These are phyloP conservation scores for Pilatotrama ljubarskyi DNA, from an alignment of 768 basidiomycete species.

Conservation along the genomic window DNA sequence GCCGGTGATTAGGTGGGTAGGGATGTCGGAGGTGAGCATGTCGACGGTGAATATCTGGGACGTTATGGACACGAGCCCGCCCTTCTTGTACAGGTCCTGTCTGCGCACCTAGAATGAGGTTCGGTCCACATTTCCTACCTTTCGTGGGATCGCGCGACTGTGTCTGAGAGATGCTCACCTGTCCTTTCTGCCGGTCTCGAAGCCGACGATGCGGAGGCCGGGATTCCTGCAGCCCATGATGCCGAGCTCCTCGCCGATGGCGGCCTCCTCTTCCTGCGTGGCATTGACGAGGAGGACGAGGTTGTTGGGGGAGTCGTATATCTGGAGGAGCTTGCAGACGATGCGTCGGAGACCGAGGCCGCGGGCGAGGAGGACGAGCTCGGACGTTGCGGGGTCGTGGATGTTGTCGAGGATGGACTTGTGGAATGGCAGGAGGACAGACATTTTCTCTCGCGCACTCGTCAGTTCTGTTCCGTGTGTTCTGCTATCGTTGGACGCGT, in stretches of 20 bases:
- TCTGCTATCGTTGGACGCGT: too few relatives aligned
- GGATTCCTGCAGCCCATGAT: slow-evolving; percentile 90
- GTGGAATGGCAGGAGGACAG: slow-evolving; percentile 59
- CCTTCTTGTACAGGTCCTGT: slow-evolving; percentile 81
- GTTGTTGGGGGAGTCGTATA: slow-evolving; percentile 85
- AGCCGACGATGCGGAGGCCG: slow-evolving; percentile 77
- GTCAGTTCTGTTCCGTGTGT: too few relatives aligned
- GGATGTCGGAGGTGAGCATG: slow-evolving; percentile 85
- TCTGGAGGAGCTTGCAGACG: slow-evolving; percentile 85
- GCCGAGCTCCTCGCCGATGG: slow-evolving; percentile 89
- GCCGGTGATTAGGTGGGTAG: slow-evolving; percentile 84
- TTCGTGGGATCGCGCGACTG: too few relatives aligned
- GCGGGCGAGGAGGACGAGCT: slow-evolving; percentile 79
- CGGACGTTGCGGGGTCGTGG: slow-evolving; percentile 72
- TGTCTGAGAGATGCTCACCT: slow-evolving; percentile 69
- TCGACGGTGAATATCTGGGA: slow-evolving; percentile 95
- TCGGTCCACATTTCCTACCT: not conserved
- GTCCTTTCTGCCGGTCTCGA: slow-evolving; percentile 78
- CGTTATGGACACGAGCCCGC: slow-evolving; percentile 89
- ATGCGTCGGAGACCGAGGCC: slow-evolving; percentile 87
- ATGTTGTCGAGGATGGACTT: slow-evolving; percentile 64
- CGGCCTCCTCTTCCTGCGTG: slow-evolving; percentile 82
- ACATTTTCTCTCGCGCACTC: slow-evolving; percentile 24
- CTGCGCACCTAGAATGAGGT: slow-evolving; percentile 33
- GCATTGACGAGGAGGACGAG: slow-evolving; percentile 86